Evolutionary conservation across 2,329 filamentous ascomycete species (phyloP).

Genomic region (Colletotrichum sidae): DNA sequence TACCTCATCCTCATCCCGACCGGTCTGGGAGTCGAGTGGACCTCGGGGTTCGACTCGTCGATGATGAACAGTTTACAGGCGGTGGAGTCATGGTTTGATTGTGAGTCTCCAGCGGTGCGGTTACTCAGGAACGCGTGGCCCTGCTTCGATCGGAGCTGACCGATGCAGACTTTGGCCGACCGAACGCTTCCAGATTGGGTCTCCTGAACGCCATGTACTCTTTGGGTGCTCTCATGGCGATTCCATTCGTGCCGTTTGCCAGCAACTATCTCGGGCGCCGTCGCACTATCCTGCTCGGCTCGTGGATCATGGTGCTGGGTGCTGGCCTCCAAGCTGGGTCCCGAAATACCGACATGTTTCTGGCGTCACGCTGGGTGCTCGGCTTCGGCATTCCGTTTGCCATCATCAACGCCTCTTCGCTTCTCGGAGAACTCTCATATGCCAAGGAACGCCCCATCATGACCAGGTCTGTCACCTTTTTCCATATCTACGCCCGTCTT

Average conservation of each 20-base stretch:
- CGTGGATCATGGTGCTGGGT: constrained; percentile 47
- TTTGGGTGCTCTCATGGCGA: constrained; percentile 56
- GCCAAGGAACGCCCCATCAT: constrained; percentile 64
- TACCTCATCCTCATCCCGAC: constrained; percentile 55
- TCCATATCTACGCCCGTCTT: neutral
- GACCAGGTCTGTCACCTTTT: constrained; percentile 52
- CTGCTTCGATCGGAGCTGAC: neutral
- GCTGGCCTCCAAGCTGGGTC: constrained; percentile 50
- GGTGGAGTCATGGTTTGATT: constrained; percentile 52
- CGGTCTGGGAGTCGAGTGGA: constrained; percentile 56
- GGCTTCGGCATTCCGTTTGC: constrained; percentile 65
- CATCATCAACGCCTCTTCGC: constrained; percentile 61
- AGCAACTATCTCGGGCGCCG: constrained; percentile 47
- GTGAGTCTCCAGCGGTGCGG: constrained; percentile 37
- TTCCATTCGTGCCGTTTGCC: constrained; percentile 45
- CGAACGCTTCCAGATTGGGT: constrained; percentile 49
- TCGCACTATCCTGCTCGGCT: constrained; percentile 46
- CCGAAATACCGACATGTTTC: constrained; percentile 57
- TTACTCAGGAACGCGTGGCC: no score
- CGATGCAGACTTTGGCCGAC: constrained; percentile 52
- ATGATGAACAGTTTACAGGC: constrained; percentile 58
- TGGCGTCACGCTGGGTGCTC: constrained; percentile 63
- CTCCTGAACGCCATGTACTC: constrained; percentile 57
- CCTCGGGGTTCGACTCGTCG: constrained; percentile 55
- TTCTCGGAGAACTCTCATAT: constrained; percentile 65